Evolutionary conservation across 495 filamentous ascomycete species (phyloP), one percentile per base, ranked within the genome.

Genomic region (Schizothecium vesticola): DNA sequence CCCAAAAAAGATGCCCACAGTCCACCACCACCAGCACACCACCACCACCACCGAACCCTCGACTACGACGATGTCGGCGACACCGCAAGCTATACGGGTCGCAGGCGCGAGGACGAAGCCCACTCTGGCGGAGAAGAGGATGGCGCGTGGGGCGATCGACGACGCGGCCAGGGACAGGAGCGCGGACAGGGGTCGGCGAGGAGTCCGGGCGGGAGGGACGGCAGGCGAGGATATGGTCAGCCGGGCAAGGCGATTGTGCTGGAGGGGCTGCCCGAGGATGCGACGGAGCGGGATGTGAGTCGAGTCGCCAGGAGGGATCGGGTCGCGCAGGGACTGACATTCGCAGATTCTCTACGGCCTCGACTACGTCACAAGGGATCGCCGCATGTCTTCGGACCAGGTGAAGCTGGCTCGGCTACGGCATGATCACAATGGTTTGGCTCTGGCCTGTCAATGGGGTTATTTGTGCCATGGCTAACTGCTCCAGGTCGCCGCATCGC

Each of bases 41-140:
- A 43, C 24, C 24, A 43, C 3, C 51, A 61, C 28, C 28, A n/a
- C 29, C 69, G 75, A 65, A 64, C 69, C 58, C 68, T 78, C 61
- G 72, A 77, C 68, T 78, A 78, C 70, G 76, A 78, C 66, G 74
- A 73, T 24, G 66, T 75, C 31, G 67, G 66, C 64, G 70, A 64
- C 29, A 5, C 6, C 29, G 31, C 31, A 33, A 33, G 31, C 19
- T 51, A 51, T 8, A 51, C 43, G 43, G 60, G 23, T 12, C 28
- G 60, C 22, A 12, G 59, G 19, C 59, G 59, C 59, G 33, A 11
- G 23, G 55, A 67, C 61, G 25, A 65, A 22, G 31, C 23, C 65
- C 51, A 69, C 61, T 21, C 65, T 11, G 21, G 36, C 3, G 33
- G 55, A 9, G 25, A 23, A 59, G 51, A 65, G 43, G 16, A 64